These are phyloP conservation scores for Puccinia hordei DNA, from an alignment of 1,284 basidiomycete species.

Conservation along the genomic window DNA sequence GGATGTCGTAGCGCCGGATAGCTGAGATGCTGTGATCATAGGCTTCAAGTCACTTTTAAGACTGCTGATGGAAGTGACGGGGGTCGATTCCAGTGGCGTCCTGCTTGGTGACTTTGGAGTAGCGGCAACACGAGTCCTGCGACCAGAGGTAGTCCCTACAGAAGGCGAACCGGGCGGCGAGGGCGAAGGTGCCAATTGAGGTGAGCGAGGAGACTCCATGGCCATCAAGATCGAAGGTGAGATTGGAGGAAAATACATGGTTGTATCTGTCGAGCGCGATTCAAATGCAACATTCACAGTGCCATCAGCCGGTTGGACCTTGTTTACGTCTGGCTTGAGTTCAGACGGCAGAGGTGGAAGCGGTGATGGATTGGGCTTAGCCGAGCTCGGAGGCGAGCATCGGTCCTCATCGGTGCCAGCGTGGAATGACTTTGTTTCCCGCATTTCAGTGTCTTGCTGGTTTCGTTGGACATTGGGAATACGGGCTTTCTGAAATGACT, in stretches of 20 bases:
- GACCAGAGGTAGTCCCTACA: not conserved
- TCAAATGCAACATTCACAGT: not conserved
- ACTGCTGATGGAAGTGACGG: conserved; percentile 11
- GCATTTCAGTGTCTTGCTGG: not conserved
- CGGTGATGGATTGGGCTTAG: not conserved
- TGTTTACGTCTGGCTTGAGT: not conserved
- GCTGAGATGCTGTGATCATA: conserved; percentile 6
- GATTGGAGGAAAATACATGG: conserved; percentile 48
- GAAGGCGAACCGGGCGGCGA: conserved; percentile 20
- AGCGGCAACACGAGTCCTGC: not conserved
- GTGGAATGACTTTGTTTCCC: not conserved
- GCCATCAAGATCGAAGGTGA: conserved; percentile 47
- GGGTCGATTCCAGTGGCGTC: conserved; percentile 28
- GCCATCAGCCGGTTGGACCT: not conserved
- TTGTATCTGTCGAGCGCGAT: not conserved
- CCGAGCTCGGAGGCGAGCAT: not conserved
- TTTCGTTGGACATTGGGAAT: not conserved
- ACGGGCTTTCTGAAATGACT: not conserved
- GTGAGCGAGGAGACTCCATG: conserved; percentile 8
- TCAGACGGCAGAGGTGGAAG: not conserved
- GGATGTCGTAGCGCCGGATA: not conserved
- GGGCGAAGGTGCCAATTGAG: not conserved
- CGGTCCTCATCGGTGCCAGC: not conserved
- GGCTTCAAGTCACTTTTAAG: not conserved
- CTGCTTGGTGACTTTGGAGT: conserved; percentile 16